phyloP scores from a whole-genome alignment of 305 asterid species.

The Stenogyne calaminthoides region DNA sequence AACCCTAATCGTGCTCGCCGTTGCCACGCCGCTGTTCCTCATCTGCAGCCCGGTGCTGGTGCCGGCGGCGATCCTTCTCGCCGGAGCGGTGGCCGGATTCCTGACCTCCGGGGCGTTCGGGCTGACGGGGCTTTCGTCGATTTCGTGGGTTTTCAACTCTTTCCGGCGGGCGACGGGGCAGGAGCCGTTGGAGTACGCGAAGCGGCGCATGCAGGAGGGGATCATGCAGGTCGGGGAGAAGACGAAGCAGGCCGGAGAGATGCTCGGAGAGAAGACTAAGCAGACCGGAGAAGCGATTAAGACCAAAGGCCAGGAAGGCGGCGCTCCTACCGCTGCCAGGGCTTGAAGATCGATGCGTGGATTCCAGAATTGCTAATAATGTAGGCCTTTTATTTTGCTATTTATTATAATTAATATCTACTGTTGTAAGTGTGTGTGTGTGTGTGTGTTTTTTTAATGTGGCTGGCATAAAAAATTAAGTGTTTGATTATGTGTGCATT shows the following conservation, averaged over 20 bases:
- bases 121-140: slow-evolving; percentile 55
- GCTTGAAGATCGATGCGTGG: slow-evolving; percentile 27
- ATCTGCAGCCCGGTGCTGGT: slow-evolving; percentile 69
- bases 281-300: slow-evolving; percentile 59
- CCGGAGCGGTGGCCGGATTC: slow-evolving; percentile 53
- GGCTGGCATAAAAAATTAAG: background rate
- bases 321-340: slow-evolving; percentile 14
- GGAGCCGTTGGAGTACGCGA: slow-evolving; percentile 61
- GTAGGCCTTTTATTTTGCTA: background rate
- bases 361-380: background rate
- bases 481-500: background rate
- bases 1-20: slow-evolving; percentile 54
- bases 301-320: slow-evolving; percentile 50
- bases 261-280: slow-evolving; percentile 60
- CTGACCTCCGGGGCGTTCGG: slow-evolving; percentile 63
- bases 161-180: slow-evolving; percentile 49
- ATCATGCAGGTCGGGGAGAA: slow-evolving; percentile 60
- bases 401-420: background rate
- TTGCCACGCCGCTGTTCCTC: slow-evolving; percentile 62
- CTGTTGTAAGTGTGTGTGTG: background rate
- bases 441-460: background rate
- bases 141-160: slow-evolving; percentile 59
- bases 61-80: slow-evolving; percentile 53
- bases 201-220: slow-evolving; percentile 62
- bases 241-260: slow-evolving; percentile 57